These are phyloP conservation scores for Microbotryomycetes sp. DNA, from an alignment of 1,284 basidiomycete genomes.

Conservation along the genomic window DNA sequence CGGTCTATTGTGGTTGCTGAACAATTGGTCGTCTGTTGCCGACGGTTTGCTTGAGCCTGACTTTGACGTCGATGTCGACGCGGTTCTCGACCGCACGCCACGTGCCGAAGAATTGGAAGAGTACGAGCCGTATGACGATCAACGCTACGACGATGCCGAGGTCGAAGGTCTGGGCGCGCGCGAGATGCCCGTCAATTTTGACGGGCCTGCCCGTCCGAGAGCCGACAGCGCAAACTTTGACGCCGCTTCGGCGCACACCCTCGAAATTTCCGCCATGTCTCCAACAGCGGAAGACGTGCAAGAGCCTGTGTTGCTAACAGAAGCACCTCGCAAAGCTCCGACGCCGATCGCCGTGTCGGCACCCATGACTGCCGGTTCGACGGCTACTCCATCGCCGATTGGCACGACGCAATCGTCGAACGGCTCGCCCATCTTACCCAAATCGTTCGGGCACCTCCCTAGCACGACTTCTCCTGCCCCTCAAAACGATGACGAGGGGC, in stretches of 20 bases:
- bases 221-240: background rate
- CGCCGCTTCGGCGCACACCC: background rate
- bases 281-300: background rate
- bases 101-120: background rate
- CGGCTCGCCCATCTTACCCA: background rate
- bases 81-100: constrained; percentile 2
- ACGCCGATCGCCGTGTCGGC: background rate
- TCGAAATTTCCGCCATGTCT: background rate
- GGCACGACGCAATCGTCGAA: background rate
- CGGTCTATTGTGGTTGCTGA: constrained; percentile 23
- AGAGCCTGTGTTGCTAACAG: background rate
- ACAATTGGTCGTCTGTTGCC: constrained; percentile 23
- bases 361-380: background rate
- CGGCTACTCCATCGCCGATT: background rate
- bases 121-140: background rate
- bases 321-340: background rate
- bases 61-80: constrained; percentile 19
- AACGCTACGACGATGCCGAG: background rate
- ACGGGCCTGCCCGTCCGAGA: background rate
- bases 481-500: background rate
- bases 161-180: background rate
- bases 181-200: background rate
- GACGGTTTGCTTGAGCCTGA: constrained; percentile 27
- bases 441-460: background rate
- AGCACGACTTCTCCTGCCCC: background rate